Evolutionary conservation across 257 asterid species (phyloP).

Genomic region (Fraxinus americana): DNA sequence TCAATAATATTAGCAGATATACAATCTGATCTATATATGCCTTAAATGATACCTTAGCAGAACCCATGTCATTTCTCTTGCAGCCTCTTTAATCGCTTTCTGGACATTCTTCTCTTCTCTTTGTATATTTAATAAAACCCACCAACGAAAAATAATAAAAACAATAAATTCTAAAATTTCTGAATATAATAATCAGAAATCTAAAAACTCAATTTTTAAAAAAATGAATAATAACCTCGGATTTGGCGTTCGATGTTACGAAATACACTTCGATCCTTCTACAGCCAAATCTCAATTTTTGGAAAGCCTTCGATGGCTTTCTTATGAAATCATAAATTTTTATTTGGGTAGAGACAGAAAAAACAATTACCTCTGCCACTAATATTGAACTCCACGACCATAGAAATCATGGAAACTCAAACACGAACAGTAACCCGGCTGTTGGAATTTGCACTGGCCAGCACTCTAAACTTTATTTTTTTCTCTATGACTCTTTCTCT

Average conservation of each 20-base stretch:
- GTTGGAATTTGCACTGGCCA: no score
- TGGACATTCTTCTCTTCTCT: constrained; percentile 55
- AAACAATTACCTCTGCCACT: no score
- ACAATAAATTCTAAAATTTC: not conserved
- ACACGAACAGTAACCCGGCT: no score
- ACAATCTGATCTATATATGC: not conserved
- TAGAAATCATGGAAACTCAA: no score
- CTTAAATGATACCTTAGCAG: constrained; percentile 44
- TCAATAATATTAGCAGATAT: not conserved
- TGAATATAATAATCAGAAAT: not conserved
- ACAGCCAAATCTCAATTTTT: no score
- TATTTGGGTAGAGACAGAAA: no score
- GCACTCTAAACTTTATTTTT: no score
- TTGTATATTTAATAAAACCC: constrained; percentile 37
- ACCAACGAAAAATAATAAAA: constrained; percentile 7
- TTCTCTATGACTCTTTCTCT: no score
- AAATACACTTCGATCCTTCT: no score
- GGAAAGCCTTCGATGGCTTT: no score
- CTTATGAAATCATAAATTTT: no score
- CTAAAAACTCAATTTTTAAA: not conserved
- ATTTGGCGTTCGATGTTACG: constrained; percentile 94
- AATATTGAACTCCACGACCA: no score
- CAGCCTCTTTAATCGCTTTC: constrained; percentile 57
- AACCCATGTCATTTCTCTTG: constrained; percentile 54
- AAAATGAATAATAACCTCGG: constrained; percentile 50